Conservation (phyloP, 2,329 filamentous ascomycete genomes). For the Calonectria montana region DNA sequence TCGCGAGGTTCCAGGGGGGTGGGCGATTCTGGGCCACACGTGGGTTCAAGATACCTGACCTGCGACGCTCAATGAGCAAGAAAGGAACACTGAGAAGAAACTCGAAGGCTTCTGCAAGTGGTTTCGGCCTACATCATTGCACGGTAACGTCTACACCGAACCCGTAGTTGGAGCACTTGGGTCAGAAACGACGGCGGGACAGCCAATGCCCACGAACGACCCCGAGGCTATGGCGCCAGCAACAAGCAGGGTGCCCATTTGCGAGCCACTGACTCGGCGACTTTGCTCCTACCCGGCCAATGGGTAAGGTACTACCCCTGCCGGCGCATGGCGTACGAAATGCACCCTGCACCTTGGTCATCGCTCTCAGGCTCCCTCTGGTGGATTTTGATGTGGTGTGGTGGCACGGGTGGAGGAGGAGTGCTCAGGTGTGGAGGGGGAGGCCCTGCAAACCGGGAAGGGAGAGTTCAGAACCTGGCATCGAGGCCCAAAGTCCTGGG, state of each 20-base stretch:
- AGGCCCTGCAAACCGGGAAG: constrained; percentile 12
- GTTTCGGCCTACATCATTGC: not conserved
- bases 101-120: not conserved
- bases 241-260: not conserved
- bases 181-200: constrained; percentile 1
- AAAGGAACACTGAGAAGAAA: not conserved
- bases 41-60: not conserved
- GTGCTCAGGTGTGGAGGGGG: constrained; percentile 12
- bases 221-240: constrained; percentile 25
- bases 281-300: constrained; percentile 12
- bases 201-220: constrained; percentile 23
- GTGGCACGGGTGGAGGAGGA: constrained; percentile 12
- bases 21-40: not conserved
- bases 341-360: not conserved
- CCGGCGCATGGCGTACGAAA: constrained; percentile 2
- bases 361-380: constrained; percentile 5
- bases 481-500: constrained; percentile 13
- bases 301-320: constrained; percentile 8
- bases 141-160: not conserved
- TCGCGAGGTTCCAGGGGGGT: constrained; percentile 10
- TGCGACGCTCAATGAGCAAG: not conserved
- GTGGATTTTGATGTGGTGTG: constrained; percentile 16
- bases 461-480: constrained; percentile 10
- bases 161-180: not conserved
- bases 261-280: constrained; percentile 14